Evolutionary conservation across 179 eudicot genomes (phyloP), one percentile per base, ranked within the genome.

Genomic region (Beta corolliflora): DNA sequence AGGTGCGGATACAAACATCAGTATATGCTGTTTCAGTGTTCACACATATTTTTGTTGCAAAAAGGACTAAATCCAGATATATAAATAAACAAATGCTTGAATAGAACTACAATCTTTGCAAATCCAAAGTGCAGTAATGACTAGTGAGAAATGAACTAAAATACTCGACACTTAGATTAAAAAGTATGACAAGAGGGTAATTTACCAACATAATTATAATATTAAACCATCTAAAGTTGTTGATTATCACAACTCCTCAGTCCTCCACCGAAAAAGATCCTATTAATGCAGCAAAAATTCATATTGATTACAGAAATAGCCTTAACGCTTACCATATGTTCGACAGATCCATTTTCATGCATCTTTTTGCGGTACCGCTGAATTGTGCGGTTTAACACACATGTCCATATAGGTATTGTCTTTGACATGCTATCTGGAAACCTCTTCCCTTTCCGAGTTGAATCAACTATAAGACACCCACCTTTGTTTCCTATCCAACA

Each of bases 351-450:
- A 83, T 78, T 69, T 45, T 75, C 82, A 65, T 66, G 61, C 55
- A 81, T 77, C 86, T 58, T 85, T 59, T 79, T 85, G 73, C 86
- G 77, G 68, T 86, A 83, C 64, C 86, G 91, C 16, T 75, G 60
- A 72, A 96, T 91, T 25, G 97, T 93, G 13, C 97, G 92, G 82
- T 96, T 96, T 73, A 96, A 81, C 64, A 96, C 94, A 85, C 99
- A 96, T 3, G 96, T 87, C 99, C 99, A 96, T 75, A 94, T 91
- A 19, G 99, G 99, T 77, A 96, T 92, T 15, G 98, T 96, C 91
- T 91, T 96, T 10, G 98, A 91, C 99, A 96, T 96, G 86, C 99
- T 96, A 83, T 96, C 99, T 18, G 99, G 99, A 88, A 96, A 96
- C 60, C 98, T 89, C 92, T 96, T 94, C 86, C 98, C 99, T 92